Conservation (phyloP, 176 grass and related monocot species). For the Saccharum officinarum region DNA sequence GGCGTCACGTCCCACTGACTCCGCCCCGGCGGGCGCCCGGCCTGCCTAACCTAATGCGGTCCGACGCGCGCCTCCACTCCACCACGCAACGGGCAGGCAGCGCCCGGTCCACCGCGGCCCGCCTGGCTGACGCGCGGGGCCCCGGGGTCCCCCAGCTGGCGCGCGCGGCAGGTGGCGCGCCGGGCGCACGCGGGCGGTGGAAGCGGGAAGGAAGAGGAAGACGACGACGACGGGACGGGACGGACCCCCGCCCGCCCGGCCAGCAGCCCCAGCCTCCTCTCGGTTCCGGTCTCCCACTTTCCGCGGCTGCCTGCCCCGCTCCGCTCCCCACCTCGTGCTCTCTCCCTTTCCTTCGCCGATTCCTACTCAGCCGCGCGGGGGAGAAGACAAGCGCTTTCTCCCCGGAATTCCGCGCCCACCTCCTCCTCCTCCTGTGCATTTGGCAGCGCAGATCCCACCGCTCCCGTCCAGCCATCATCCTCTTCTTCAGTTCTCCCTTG, state of each 20-base stretch:
- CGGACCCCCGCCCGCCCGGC: neutral
- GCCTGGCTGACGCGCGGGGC: neutral
- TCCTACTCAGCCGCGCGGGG: neutral
- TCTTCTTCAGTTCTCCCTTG: neutral
- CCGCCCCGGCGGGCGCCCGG: neutral
- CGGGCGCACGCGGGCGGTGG: neutral
- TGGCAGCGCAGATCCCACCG: neutral
- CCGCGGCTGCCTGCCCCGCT: neutral
- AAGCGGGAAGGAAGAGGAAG: neutral
- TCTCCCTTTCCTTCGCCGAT: neutral
- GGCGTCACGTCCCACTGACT: constrained; percentile 41
- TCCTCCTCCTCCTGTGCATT: neutral
- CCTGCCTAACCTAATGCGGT: constrained; percentile 36
- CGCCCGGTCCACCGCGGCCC: neutral
- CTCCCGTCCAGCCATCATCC: neutral
- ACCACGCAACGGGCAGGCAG: neutral
- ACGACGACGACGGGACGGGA: neutral
- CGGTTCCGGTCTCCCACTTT: constrained; percentile 26
- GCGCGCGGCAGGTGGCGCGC: constrained; percentile 16
- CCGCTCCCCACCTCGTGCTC: neutral
- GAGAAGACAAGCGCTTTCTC: neutral
- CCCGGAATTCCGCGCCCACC: neutral
- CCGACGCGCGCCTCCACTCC: constrained; percentile 50
- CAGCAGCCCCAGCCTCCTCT: neutral
- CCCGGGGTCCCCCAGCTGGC: neutral